These are phyloP conservation scores for Populus euphratica DNA, from an alignment of 345 rosid genomes.

Conservation along the genomic window DNA sequence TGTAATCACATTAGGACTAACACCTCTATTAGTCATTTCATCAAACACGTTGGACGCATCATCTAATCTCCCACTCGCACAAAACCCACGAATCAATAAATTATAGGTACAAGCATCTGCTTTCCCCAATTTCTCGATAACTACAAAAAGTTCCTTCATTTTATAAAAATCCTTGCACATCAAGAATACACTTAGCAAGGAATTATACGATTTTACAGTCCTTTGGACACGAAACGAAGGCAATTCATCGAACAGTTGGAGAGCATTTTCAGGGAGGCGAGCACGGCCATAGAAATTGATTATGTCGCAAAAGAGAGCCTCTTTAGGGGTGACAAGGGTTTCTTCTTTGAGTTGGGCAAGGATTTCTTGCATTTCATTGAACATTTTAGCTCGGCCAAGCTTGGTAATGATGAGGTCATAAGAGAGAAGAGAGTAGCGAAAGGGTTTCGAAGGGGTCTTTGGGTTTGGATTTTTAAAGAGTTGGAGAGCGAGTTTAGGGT, in stretches of 20 bases:
- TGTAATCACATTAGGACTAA: conserved; percentile 48
- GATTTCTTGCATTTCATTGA: conserved; percentile 53
- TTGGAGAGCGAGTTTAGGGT: conserved; percentile 55
- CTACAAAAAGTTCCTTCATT: conserved; percentile 34
- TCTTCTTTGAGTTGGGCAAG: conserved; percentile 59
- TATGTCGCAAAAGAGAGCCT: conserved; percentile 60
- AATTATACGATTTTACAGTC: conserved; percentile 56
- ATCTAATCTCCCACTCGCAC: conserved; percentile 35
- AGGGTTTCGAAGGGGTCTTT: conserved; percentile 15
- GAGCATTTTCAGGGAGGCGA: conserved; percentile 42
- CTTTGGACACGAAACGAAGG: conserved; percentile 48
- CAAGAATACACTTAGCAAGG: conserved; percentile 50
- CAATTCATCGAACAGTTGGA: conserved; percentile 62
- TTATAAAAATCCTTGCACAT: conserved; percentile 40
- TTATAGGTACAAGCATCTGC: conserved; percentile 80
- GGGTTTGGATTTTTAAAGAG: conserved; percentile 55
- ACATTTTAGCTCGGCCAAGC: conserved; percentile 78
- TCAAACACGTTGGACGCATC: conserved; percentile 54
- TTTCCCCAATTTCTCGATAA: conserved; percentile 33
- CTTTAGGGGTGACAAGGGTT: conserved; percentile 43
- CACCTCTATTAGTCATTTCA: conserved; percentile 55
- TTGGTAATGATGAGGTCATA: conserved; percentile 76
- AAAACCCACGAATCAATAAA: conserved; percentile 48
- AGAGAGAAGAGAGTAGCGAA: conserved; percentile 55
- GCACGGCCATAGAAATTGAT: conserved; percentile 57